Percentiles rank a stretch among this genome's conserved stretches.
These are phyloP conservation scores for Fistulifera solaris DNA, from an alignment of 108 stramenopile species.

Conservation along the genomic window DNA sequence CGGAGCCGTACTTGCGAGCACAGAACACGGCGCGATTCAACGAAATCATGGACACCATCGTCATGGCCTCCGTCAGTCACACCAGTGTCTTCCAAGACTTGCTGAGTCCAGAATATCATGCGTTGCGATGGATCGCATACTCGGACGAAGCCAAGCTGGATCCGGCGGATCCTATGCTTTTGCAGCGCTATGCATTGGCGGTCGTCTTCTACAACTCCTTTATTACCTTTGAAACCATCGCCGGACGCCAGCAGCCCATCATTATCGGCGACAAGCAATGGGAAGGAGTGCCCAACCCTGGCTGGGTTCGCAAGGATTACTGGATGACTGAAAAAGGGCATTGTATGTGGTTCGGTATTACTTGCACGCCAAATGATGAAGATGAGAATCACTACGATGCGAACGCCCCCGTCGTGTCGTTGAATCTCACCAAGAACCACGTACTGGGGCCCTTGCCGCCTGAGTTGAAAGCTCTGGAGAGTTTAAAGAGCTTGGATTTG, in stretches of 20 bases:
- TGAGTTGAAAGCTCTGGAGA: constrained; percentile 12
- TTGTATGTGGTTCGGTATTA: constrained; percentile 39
- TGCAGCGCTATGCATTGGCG: constrained; percentile 39
- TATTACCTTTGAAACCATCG: not conserved
- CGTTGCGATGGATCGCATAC: constrained; percentile 15
- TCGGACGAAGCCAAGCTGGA: constrained; percentile 18
- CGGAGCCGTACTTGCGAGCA: not conserved
- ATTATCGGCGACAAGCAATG: not conserved
- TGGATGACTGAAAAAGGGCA: constrained; percentile 29
- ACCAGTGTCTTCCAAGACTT: constrained; percentile 8
- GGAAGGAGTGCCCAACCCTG: constrained; percentile 10
- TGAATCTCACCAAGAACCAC: constrained; percentile 18
- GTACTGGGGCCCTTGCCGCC: constrained; percentile 5
- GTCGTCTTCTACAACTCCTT: constrained; percentile 28
- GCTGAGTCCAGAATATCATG: not conserved
- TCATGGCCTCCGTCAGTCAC: constrained; percentile 9
- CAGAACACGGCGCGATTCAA: constrained; percentile 10
- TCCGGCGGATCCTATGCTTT: constrained; percentile 7
- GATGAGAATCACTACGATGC: constrained; percentile 13
- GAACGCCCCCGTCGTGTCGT: constrained; percentile 12
- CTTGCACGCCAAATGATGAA: constrained; percentile 9
- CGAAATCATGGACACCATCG: constrained; percentile 12
- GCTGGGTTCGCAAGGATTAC: constrained; percentile 20
- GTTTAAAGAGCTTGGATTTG: constrained; percentile 10
- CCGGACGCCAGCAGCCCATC: constrained; percentile 4